phyloP scores from a whole-genome alignment of 139 green algal genomes.

The Chlamydomonas incerta region DNA sequence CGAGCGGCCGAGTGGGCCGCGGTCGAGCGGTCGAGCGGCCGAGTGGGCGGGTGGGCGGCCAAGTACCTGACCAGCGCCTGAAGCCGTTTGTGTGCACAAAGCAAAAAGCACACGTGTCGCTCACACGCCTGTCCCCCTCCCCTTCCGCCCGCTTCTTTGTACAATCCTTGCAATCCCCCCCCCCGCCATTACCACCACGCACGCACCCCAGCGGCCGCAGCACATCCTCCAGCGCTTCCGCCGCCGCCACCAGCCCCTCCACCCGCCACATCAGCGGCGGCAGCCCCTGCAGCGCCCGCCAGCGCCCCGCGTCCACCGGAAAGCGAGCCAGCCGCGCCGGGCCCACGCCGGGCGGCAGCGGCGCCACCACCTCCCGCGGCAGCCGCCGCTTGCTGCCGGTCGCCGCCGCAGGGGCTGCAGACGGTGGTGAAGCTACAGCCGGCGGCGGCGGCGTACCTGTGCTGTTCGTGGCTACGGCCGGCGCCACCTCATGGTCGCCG shows the following conservation, averaged over 20 bases:
- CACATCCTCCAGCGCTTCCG: not conserved
- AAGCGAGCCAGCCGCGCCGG: not conserved
- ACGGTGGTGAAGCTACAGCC: no score
- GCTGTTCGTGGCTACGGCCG: no score
- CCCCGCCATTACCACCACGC: not conserved
- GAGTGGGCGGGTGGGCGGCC: no score
- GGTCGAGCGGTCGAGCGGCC: no score
- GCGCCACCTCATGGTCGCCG: no score
- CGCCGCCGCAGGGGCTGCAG: no score
- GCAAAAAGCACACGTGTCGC: no score
- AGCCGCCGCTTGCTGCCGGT: no score
- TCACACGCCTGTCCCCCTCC: not conserved
- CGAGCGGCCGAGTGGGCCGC: no score
- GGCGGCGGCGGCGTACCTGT: no score
- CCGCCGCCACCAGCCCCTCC: conserved; percentile 18
- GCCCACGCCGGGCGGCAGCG: not conserved
- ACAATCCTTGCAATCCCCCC: not conserved
- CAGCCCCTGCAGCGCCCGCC: conserved; percentile 22
- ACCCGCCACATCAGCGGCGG: not conserved
- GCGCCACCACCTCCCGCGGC: not conserved
- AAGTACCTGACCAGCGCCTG: no score
- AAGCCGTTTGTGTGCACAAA: no score
- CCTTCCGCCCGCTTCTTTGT: not conserved
- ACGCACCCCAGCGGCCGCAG: conserved; percentile 11
- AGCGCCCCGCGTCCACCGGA: not conserved